phyloP scores from a whole-genome alignment of 805 yeast genomes.

The Alloascoidea africana region DNA sequence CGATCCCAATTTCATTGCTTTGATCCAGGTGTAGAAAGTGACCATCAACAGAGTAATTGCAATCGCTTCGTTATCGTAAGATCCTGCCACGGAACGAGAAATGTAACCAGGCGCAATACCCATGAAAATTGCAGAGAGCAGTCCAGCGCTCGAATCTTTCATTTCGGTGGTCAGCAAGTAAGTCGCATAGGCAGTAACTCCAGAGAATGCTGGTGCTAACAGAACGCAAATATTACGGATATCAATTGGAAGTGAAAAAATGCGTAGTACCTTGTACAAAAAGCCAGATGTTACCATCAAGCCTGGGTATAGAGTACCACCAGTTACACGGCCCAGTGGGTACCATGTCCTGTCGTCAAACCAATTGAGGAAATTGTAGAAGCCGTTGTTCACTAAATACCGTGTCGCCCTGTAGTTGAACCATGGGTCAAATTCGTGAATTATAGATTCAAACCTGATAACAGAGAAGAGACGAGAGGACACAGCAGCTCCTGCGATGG shows the following conservation, averaged over 20 bases:
- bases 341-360: conserved; percentile 99
- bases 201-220: conserved; percentile 93
- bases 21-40: conserved; percentile 92
- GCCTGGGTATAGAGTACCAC: conserved; percentile 97
- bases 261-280: conserved; percentile 58
- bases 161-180: conserved; percentile 80
- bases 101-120: conserved; percentile 98
- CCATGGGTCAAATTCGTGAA: conserved; percentile 97
- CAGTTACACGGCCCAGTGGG: conserved; percentile 97
- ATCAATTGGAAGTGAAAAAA: conserved; percentile 70
- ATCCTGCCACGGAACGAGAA: conserved; percentile 96
- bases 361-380: conserved; percentile 91
- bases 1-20: conserved; percentile 83
- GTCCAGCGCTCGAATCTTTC: conserved; percentile 80
- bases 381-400: conserved; percentile 70
- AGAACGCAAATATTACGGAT: conserved; percentile 92
- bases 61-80: conserved; percentile 97
- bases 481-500: conserved; percentile 83
- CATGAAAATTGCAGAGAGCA: conserved; percentile 86
- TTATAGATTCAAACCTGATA: conserved; percentile 86
- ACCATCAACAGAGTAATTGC: conserved; percentile 93
- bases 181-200: conserved; percentile 81
- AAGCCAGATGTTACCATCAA: conserved; percentile 95
- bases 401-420: conserved; percentile 94
- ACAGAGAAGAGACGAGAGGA: conserved; percentile 92